These are phyloP conservation scores for Wickerhamomyces sydowiorum DNA, from an alignment of 805 yeast species.

Conservation along the genomic window DNA sequence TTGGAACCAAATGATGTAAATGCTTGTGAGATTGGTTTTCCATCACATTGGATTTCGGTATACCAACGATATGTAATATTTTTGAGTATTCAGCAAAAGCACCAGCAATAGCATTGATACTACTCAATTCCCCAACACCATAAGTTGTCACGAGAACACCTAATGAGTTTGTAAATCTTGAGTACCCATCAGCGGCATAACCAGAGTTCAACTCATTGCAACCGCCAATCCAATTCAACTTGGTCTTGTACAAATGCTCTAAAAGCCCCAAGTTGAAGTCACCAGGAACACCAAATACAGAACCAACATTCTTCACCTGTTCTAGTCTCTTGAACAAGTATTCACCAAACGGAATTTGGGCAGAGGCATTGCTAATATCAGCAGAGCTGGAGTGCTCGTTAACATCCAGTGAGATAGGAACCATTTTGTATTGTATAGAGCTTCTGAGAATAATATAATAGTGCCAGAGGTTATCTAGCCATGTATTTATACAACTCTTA, in stretches of 20 bases:
- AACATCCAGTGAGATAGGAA: slow-evolving; percentile 5
- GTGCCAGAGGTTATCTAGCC: background rate
- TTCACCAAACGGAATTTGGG: slow-evolving; percentile 51
- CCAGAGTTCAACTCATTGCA: slow-evolving; percentile 90
- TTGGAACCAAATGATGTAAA: slow-evolving; percentile 59
- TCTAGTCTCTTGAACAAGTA: slow-evolving; percentile 54
- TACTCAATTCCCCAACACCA: slow-evolving; percentile 89
- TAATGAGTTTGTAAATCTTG: slow-evolving; percentile 55
- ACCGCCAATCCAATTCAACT: slow-evolving; percentile 69
- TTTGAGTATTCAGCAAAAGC: slow-evolving; percentile 80
- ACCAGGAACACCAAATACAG: slow-evolving; percentile 77
- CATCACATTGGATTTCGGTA: slow-evolving; percentile 28
- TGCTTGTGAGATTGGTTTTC: slow-evolving; percentile 26
- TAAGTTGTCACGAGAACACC: slow-evolving; percentile 64
- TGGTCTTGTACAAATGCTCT: slow-evolving; percentile 57
- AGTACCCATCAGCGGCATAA: slow-evolving; percentile 87
- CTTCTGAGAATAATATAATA: background rate
- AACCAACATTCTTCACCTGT: slow-evolving; percentile 46
- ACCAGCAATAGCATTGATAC: slow-evolving; percentile 78
- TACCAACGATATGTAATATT: slow-evolving; percentile 79
- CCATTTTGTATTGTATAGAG: slow-evolving; percentile 4
- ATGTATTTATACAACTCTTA: too few relatives aligned
- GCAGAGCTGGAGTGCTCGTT: background rate
- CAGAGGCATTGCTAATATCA: background rate
- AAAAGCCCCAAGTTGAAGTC: slow-evolving; percentile 64